Percentiles rank a stretch among this genome's conserved stretches.
phyloP scores from a whole-genome alignment of 1,139 yeast species.

The Taiozyma sp. region DNA sequence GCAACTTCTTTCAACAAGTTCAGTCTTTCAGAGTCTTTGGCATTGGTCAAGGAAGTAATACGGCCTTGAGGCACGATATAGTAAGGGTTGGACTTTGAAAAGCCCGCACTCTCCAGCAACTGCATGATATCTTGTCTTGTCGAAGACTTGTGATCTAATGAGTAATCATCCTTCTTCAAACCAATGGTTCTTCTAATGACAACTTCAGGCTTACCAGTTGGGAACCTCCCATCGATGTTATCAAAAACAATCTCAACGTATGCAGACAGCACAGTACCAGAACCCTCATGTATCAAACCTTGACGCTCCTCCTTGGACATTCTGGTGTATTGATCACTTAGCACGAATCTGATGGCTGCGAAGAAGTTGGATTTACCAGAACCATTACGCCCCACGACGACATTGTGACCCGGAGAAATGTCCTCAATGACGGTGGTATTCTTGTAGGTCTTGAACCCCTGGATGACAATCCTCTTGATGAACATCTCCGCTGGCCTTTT shows the following conservation, averaged over 20 bases:
- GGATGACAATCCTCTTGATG: constrained; percentile 56
- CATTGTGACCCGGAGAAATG: constrained; percentile 79
- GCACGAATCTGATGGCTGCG: constrained; percentile 89
- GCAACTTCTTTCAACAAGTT: constrained; percentile 84
- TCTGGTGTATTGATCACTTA: constrained; percentile 86
- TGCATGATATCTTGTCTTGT: constrained; percentile 80
- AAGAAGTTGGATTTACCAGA: constrained; percentile 96
- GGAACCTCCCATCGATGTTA: constrained; percentile 67
- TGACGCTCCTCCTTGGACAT: constrained; percentile 88
- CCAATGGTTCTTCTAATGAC: constrained; percentile 85
- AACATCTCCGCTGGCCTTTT: constrained; percentile 24
- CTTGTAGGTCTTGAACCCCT: constrained; percentile 93
- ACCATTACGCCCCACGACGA: constrained; percentile 93
- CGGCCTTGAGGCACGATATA: constrained; percentile 97
- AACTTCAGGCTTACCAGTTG: constrained; percentile 51
- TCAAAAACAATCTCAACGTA: constrained; percentile 88
- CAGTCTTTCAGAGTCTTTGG: constrained; percentile 78
- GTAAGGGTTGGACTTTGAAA: constrained; percentile 85
- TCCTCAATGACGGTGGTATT: constrained; percentile 74
- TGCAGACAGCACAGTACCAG: constrained; percentile 90
- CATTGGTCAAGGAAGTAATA: constrained; percentile 79
- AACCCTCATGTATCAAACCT: constrained; percentile 83
- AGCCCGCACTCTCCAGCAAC: constrained; percentile 86
- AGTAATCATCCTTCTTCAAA: constrained; percentile 81
- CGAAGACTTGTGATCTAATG: constrained; percentile 51